Evolutionary conservation across 1,284 basidiomycete genomes (phyloP).

Genomic region (Cronartium quercuum): DNA sequence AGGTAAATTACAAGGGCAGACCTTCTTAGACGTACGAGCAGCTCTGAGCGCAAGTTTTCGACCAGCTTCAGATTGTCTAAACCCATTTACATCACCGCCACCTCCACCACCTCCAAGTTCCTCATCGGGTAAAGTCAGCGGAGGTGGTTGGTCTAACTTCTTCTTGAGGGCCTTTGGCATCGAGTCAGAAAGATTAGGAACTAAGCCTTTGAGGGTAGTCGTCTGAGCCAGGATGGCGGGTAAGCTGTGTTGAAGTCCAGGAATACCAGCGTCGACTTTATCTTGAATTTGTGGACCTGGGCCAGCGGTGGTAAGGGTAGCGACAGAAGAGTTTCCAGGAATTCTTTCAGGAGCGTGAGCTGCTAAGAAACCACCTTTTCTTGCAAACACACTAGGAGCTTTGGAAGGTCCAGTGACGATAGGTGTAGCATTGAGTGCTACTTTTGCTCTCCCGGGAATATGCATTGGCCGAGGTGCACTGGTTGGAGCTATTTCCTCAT

Average conservation of each 20-base stretch:
- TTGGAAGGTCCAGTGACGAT: constrained; percentile 9
- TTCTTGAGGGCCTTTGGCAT: constrained; percentile 9
- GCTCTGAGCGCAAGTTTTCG: constrained; percentile 34
- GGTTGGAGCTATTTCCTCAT: constrained; percentile 11
- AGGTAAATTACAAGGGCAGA: constrained; percentile 17
- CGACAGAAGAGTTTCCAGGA: constrained; percentile 2
- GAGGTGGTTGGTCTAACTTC: constrained; percentile 36
- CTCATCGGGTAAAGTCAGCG: constrained; percentile 36
- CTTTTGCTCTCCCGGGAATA: constrained; percentile 38
- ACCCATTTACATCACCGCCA: constrained; percentile 37
- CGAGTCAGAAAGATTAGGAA: constrained; percentile 6
- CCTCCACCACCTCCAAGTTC: constrained; percentile 29
- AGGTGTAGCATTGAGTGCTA: constrained; percentile 25
- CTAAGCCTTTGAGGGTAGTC: constrained; percentile 30
- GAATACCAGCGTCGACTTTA: constrained; percentile 38
- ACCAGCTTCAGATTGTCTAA: constrained; percentile 33
- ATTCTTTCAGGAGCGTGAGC: constrained; percentile 38
- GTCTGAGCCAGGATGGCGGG: constrained; percentile 37
- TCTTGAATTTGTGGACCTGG: constrained; percentile 4
- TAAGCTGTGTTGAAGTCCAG: constrained; percentile 35
- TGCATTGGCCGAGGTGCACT: constrained; percentile 10
- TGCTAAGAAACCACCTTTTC: constrained; percentile 37
- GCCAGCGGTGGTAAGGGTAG: neutral
- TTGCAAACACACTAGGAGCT: constrained; percentile 35
- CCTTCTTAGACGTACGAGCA: constrained; percentile 39